Percentiles rank a stretch among this genome's conserved stretches.
Conservation (phyloP, 1,139 yeast genomes). For the Taphrina sp. region DNA sequence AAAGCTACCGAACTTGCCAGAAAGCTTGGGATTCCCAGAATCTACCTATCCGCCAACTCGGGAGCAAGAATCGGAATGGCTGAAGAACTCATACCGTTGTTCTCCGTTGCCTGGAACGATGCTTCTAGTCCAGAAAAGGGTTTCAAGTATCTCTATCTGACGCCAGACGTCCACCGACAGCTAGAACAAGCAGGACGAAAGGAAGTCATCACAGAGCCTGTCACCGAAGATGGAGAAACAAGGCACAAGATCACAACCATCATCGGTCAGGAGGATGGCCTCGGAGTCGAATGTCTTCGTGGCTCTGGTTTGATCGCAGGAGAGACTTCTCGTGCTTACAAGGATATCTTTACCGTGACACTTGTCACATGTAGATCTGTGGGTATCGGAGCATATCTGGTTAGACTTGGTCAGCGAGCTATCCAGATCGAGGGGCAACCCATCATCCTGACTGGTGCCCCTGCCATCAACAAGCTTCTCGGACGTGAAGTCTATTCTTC, state of each 20-base stretch:
- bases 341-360: slow-evolving; percentile 93
- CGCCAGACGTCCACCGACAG: slow-evolving; percentile 62
- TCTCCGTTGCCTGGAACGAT: slow-evolving; percentile 91
- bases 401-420: slow-evolving; percentile 97
- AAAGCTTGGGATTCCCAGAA: slow-evolving; percentile 86
- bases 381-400: slow-evolving; percentile 98
- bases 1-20: slow-evolving; percentile 91
- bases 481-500: slow-evolving; percentile 97
- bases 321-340: slow-evolving; percentile 95
- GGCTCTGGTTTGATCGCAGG: slow-evolving; percentile 99
- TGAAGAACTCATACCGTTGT: slow-evolving; percentile 85
- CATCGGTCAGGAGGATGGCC: slow-evolving; percentile 91
- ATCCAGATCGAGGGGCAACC: slow-evolving; percentile 99
- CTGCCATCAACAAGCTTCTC: slow-evolving; percentile 91
- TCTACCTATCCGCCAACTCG: slow-evolving; percentile 93
- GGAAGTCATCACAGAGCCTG: slow-evolving; percentile 70
- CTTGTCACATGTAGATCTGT: slow-evolving; percentile 97
- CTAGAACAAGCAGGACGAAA: slow-evolving; percentile 59
- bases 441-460: slow-evolving; percentile 96
- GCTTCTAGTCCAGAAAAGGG: slow-evolving; percentile 75
- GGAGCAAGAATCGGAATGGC: slow-evolving; percentile 99
- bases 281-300: slow-evolving; percentile 96
- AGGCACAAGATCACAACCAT: slow-evolving; percentile 78
- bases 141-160: slow-evolving; percentile 80
- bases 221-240: slow-evolving; percentile 80